Percentiles rank a stretch among this genome's conserved stretches.
phyloP scores from a whole-genome alignment of 768 basidiomycete genomes.

The Dentipellis fragilis region DNA sequence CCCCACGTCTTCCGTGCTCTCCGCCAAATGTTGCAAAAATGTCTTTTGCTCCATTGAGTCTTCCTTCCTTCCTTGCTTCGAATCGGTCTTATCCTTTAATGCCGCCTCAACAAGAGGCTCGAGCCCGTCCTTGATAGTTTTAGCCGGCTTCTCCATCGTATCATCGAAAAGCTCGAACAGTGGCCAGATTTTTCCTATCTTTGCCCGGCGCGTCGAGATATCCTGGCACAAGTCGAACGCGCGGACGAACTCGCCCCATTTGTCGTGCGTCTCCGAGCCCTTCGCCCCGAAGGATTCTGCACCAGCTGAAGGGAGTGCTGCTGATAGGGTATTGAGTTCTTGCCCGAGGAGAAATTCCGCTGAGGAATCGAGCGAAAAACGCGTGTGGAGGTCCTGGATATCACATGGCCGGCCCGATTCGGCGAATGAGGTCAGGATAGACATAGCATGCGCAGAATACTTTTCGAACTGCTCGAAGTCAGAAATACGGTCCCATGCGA shows the following conservation, averaged over 20 bases:
- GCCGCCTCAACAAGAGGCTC: conserved; percentile 10
- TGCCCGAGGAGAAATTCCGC: conserved; percentile 43
- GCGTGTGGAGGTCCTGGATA: conserved; percentile 31
- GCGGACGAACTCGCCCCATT: conserved; percentile 7
- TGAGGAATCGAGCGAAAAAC: conserved; percentile 44
- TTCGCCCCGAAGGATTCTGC: conserved; percentile 13
- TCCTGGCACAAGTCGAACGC: conserved; percentile 11
- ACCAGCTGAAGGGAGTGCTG: conserved; percentile 29
- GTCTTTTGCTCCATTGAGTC: conserved; percentile 8
- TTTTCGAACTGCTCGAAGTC: conserved; percentile 26
- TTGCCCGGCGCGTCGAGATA: conserved; percentile 6
- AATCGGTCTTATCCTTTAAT: conserved; percentile 2
- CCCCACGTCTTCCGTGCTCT: conserved; percentile 11
- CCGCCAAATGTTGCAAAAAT: conserved; percentile 11
- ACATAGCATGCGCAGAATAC: conserved; percentile 18
- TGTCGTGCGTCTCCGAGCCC: conserved; percentile 10
- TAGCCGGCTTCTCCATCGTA: conserved; percentile 11
- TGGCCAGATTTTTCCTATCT: conserved; percentile 12
- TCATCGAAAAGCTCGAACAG: conserved; percentile 14
- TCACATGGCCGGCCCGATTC: neutral
- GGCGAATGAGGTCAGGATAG: conserved; percentile 3
- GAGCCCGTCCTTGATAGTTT: conserved; percentile 6
- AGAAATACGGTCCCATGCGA: conserved; percentile 23
- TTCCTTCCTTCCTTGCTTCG: neutral
- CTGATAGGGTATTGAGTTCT: conserved; percentile 29